These are phyloP conservation scores for Austroboletus eburneus DNA, from an alignment of 768 basidiomycete species.

Conservation along the genomic window DNA sequence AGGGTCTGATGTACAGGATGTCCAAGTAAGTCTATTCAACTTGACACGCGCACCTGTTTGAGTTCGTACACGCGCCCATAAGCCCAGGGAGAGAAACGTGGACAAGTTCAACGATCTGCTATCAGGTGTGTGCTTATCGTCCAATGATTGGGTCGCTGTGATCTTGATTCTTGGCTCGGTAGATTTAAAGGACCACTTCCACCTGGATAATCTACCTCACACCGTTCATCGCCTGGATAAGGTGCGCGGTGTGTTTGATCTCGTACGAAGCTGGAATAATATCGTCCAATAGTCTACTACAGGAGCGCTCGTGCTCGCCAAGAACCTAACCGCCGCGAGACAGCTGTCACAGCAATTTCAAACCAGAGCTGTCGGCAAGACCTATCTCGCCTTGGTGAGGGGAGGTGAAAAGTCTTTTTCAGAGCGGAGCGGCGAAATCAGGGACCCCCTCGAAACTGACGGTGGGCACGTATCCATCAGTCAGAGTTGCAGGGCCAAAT, in stretches of 20 bases:
- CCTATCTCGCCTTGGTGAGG: slow-evolving; percentile 61
- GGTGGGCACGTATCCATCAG: slow-evolving; percentile 41
- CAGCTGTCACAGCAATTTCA: slow-evolving; percentile 56
- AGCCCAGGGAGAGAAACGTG: slow-evolving; percentile 20
- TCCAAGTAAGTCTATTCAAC: slow-evolving; percentile 15
- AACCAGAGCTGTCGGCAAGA: slow-evolving; percentile 45
- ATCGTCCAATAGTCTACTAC: slow-evolving; percentile 48
- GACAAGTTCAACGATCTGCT: slow-evolving; percentile 37
- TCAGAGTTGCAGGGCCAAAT: slow-evolving; percentile 28
- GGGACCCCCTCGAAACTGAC: slow-evolving; percentile 36
- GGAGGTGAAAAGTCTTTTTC: slow-evolving; percentile 47
- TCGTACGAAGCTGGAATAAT: background rate
- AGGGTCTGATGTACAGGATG: slow-evolving; percentile 26
- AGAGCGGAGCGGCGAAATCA: slow-evolving; percentile 39
- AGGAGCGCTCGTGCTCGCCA: slow-evolving; percentile 56
- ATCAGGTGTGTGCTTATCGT: slow-evolving; percentile 26
- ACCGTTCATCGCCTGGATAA: slow-evolving; percentile 67
- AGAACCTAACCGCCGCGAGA: slow-evolving; percentile 38
- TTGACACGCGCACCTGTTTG: slow-evolving; percentile 1
- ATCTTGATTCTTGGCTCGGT: slow-evolving; percentile 1
- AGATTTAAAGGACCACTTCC: slow-evolving; percentile 31
- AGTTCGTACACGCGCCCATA: slow-evolving; percentile 12
- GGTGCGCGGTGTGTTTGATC: slow-evolving; percentile 30
- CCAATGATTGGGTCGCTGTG: slow-evolving; percentile 1
- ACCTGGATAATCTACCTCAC: slow-evolving; percentile 36